Evolutionary conservation across 129 eudicot species (phyloP), one percentile per base, ranked within the genome.

Genomic region (Artemisia argyi): DNA sequence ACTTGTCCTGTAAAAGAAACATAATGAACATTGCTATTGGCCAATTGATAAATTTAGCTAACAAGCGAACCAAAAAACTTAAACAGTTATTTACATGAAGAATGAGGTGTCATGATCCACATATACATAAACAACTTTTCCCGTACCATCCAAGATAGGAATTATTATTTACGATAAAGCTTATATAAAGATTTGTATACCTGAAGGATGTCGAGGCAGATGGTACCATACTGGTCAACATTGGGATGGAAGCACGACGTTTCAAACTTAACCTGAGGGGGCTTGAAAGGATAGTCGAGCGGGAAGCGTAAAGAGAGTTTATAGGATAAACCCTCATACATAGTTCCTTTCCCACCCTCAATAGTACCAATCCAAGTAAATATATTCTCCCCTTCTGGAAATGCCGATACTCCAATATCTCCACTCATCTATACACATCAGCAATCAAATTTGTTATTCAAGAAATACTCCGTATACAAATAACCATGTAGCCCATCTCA

Each of bases 201-300:
- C 97, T 91, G 97, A 51, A 91, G 91, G 44, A 91, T 91, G 78
- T 91, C 95, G 3, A 91, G 79, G 61, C 97, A 87, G 65, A 91
- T 91, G 76, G 88, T 85, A 46, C 97, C 97, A 61, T 66, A 85
- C 77, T 87, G 95, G 57, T 91, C 95, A 5, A 91, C 87, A 60
- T 91, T 91, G 20, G 97, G 97, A 84, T 91, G 97, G 75, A 87
- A 91, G 82, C 97, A 91, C 86, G 76, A 75, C 2, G 97, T 91
- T 75, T 87, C 95, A 71, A 91, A 91, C 83, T 83, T 91, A 46
- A 91, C 95, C 56, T 85, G 91, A 65, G 97, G 97, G 3, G 97
- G 97, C 77, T 91, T 91, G 83, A 87, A 91, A 51, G 97, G 95
- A 72, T 90, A 90, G 54, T 90, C 95, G 18, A 83, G 52, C 2